A percentile compares a stretch with the other conserved stretches of the same genome.
These are phyloP conservation scores for Oleoguttula mirabilis DNA, from an alignment of 495 filamentous ascomycete species.

Conservation along the genomic window DNA sequence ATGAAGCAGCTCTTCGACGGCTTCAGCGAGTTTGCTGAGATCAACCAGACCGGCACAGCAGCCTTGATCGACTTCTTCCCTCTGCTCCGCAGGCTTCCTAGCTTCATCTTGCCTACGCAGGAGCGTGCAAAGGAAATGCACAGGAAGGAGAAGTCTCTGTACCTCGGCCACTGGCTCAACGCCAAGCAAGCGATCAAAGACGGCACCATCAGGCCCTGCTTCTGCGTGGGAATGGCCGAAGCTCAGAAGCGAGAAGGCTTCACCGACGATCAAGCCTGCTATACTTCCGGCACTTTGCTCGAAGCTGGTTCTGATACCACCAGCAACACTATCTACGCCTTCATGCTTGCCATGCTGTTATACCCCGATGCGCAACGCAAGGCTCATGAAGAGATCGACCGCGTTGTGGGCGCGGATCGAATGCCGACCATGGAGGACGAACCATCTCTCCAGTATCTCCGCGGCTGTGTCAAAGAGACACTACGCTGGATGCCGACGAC, in stretches of 20 bases:
- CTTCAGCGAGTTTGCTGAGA: slow-evolving; percentile 36
- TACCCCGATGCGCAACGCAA: slow-evolving; percentile 30
- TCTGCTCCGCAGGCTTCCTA: slow-evolving; percentile 32
- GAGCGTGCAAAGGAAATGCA: slow-evolving; percentile 28
- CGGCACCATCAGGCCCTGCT: slow-evolving; percentile 32
- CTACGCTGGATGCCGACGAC: slow-evolving; percentile 22
- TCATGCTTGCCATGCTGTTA: slow-evolving; percentile 36
- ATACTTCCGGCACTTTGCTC: slow-evolving; percentile 23
- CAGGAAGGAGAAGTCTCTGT: slow-evolving; percentile 31
- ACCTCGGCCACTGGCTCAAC: slow-evolving; percentile 12
- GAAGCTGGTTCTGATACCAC: slow-evolving; percentile 42
- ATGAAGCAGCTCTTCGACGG: slow-evolving; percentile 35
- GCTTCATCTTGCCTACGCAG: slow-evolving; percentile 32
- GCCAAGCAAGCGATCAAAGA: slow-evolving; percentile 12
- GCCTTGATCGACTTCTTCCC: slow-evolving; percentile 41
- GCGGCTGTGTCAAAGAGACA: slow-evolving; percentile 16
- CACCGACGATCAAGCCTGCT: slow-evolving; percentile 11
- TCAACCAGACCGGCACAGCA: slow-evolving; percentile 38
- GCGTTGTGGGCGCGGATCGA: slow-evolving; percentile 13
- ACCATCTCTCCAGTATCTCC: slow-evolving; percentile 12
- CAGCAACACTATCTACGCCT: slow-evolving; percentile 25
- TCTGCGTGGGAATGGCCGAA: slow-evolving; percentile 38
- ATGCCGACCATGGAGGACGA: slow-evolving; percentile 16
- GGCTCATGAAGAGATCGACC: slow-evolving; percentile 28
- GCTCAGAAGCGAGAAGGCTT: slow-evolving; percentile 29